These are phyloP conservation scores for Arthrobotrys musiformis DNA, from an alignment of 2,329 filamentous ascomycete species.

Conservation along the genomic window DNA sequence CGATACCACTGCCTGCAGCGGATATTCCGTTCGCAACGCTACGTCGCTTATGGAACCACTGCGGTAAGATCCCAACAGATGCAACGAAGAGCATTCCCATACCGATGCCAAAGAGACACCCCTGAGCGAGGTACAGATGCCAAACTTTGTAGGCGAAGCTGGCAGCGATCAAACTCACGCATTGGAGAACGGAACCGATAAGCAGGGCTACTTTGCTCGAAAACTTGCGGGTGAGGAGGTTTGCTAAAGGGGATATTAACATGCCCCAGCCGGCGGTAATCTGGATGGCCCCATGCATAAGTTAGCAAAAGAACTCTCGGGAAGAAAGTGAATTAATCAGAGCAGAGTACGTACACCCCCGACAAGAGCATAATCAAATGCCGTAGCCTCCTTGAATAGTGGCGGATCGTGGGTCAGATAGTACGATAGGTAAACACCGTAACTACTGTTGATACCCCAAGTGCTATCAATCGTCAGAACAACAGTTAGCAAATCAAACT, in stretches of 20 bases:
- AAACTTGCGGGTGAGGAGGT: constrained; percentile 69
- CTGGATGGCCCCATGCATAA: neutral
- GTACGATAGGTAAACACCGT: constrained; percentile 80
- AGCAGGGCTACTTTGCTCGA: constrained; percentile 74
- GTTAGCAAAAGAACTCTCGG: neutral
- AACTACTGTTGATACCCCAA: constrained; percentile 67
- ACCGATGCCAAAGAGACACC: constrained; percentile 79
- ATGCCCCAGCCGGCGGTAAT: constrained; percentile 62
- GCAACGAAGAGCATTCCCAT: constrained; percentile 81
- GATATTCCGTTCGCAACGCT: constrained; percentile 76
- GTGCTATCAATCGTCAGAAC: constrained; percentile 60
- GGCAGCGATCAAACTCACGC: constrained; percentile 74
- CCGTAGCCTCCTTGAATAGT: constrained; percentile 71
- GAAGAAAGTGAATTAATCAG: constrained; percentile 64
- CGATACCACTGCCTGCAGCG: constrained; percentile 77
- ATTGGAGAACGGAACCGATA: constrained; percentile 73
- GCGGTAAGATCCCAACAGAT: constrained; percentile 74
- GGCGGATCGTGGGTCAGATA: constrained; percentile 72
- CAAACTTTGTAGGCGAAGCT: constrained; percentile 76
- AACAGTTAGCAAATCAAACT: constrained; percentile 6
- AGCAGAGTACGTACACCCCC: constrained; percentile 73
- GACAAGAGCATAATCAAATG: constrained; percentile 80
- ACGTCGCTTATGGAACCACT: constrained; percentile 77
- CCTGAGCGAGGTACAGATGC: constrained; percentile 80
- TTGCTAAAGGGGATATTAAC: constrained; percentile 75